Evolutionary conservation across 2,329 filamentous ascomycete genomes (phyloP).

Genomic region (Ascochyta clinopodiicola): DNA sequence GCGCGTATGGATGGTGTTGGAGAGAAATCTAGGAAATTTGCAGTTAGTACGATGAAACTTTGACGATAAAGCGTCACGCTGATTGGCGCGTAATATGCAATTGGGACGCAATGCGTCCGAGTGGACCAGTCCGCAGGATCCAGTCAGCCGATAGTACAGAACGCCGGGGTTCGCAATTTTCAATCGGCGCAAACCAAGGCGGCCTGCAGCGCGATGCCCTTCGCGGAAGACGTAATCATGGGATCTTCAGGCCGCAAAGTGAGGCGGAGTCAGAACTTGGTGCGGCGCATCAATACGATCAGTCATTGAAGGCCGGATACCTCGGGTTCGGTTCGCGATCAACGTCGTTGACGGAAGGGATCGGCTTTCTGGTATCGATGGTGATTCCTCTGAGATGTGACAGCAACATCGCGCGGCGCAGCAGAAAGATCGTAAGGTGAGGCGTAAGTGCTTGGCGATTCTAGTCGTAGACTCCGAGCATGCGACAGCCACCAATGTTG

Average conservation of each 20-base stretch:
- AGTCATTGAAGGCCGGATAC: not conserved
- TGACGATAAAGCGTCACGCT: constrained; percentile 14
- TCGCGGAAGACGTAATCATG: not conserved
- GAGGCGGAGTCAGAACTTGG: constrained; percentile 20
- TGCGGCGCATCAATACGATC: not conserved
- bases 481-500: constrained; percentile 31
- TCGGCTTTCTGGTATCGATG: no score
- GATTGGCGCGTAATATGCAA: constrained; percentile 36
- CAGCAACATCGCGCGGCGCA: constrained; percentile 35
- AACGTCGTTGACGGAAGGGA: not conserved
- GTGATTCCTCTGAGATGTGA: not conserved
- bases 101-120: constrained; percentile 17
- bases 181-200: not conserved
- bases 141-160: constrained; percentile 31
- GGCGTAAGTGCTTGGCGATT: constrained; percentile 29
- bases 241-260: constrained; percentile 20
- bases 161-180: not conserved
- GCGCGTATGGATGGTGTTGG: constrained; percentile 51
- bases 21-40: constrained; percentile 52
- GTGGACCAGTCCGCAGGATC: constrained; percentile 28
- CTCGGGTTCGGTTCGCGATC: not conserved
- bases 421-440: constrained; percentile 33
- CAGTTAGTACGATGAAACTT: constrained; percentile 36
- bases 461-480: constrained; percentile 29
- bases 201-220: not conserved